Base-by-base conservation (phyloP, 176 grass and related monocot species). In the Triticum dicoccoides region DNA sequence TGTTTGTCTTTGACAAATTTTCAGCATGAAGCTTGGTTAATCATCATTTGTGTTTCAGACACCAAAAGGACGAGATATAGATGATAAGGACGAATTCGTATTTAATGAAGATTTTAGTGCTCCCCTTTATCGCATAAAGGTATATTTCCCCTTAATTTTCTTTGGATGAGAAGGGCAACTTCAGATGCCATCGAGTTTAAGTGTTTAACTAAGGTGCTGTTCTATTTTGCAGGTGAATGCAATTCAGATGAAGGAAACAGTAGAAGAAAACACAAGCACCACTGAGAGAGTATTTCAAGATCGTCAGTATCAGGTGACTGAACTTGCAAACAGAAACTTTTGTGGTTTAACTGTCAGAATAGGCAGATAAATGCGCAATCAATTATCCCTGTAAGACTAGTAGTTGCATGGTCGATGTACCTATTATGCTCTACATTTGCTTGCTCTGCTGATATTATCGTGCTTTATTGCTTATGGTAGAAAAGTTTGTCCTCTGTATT, bases 241-340 rank as follows among this genome's bases (percentile, higher is more conserved):
- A 70, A 99, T 99, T 89, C 97, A 99, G 76, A 99, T 99, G 94
- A 99, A 99, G 70, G 97, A 99, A 81, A 99, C 97, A 11, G 94
- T 99, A 63, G 97, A 96, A 96, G 97, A 99, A 89, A 99, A 99
- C 85, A 99, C 94, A 11, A 99, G 92, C 80, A 99, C 97, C 58
- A 99, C 97, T 6, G 94, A 99, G 87, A 91, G 94, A 93, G 97
- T 99, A 45, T 99, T 99, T 61, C 94, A 96, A 83, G 97, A 99
- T 76, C 89, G 97, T 76, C 97, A 99, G 68, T 99, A 99, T 86
- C 97, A 99, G 97, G 97, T 90, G 29, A 75, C 30, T 69, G 54
- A 84, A 64, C 37, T 29, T 44, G 76, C 75, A 44, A 75, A 56
- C 45, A 17, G 14, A 54, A 56, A 70, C 39, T 58, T 27, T 58